These are phyloP conservation scores for Trichomonas gallinae DNA, from an alignment of 208 protist genomes.

Conservation along the genomic window DNA sequence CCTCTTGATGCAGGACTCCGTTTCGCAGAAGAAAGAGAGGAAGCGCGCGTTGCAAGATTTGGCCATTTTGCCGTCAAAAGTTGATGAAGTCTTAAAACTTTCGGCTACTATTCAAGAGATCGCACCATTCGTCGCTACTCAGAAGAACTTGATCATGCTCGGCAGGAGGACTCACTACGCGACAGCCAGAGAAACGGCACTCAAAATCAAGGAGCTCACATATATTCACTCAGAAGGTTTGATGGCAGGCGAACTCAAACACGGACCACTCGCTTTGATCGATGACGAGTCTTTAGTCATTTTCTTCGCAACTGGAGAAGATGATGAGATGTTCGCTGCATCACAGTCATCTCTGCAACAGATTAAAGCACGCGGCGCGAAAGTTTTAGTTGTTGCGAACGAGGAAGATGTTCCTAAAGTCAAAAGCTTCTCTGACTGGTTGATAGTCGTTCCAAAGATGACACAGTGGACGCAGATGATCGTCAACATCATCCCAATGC, in stretches of 20 bases:
- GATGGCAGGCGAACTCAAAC: conserved; percentile 30
- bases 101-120: conserved; percentile 34
- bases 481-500: conserved; percentile 30
- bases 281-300: not conserved
- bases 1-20: not conserved
- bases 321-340: not conserved
- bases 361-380: not conserved
- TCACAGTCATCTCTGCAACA: not conserved
- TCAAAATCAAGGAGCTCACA: conserved; percentile 37
- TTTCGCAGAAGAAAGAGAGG: not conserved
- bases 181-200: conserved; percentile 39
- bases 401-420: not conserved
- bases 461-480: conserved; percentile 23
- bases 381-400: not conserved
- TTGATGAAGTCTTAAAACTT: not conserved
- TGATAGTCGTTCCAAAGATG: not conserved
- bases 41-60: not conserved
- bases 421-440: not conserved
- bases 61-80: not conserved
- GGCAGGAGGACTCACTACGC: conserved; percentile 42
- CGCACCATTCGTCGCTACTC: conserved; percentile 38
- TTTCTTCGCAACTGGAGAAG: not conserved
- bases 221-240: conserved; percentile 35
- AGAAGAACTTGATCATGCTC: conserved; percentile 41
- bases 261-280: conserved; percentile 26